Evolutionary conservation across 2,329 filamentous ascomycete species (phyloP), one percentile per base, ranked within the genome.

Genomic region (Beauveria rudraprayagi): DNA sequence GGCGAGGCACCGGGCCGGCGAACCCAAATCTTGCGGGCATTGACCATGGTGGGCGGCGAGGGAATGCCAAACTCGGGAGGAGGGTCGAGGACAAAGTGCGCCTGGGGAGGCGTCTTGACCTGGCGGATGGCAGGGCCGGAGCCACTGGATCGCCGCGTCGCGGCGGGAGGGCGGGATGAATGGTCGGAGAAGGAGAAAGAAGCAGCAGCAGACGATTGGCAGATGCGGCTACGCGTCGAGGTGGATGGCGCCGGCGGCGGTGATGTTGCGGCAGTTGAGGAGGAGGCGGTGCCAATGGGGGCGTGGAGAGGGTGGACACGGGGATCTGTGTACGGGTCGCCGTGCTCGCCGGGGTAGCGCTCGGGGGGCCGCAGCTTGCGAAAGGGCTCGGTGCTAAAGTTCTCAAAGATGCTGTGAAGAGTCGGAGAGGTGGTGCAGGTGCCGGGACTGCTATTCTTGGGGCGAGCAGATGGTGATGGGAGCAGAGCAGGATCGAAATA

Each of bases 1-100:
- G 93, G 86, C 61, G 93, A 97, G 62, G 87, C 90, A 65, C 88
- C 83, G 22, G 90, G 89, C 69, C 93, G 84, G 78, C 89, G 94
- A 71, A 97, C 93, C 94, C 94, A 99, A 68, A 97, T 87, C 80
- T 96, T 97, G 72, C 91, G 83, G 62, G 82, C 85, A 66, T 83
- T 40, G 10, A 22, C 76, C 84, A 87, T 87, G 60, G 60, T n/a
- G n/a, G 60, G 40, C 2, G 60, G 54, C 16, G 53, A 52, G 10
- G 60, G 60, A 3, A 46, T 71, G 68, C 74, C 76, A 60, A 79
- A 75, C 48, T 75, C 74, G 57, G 65, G 63, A 44, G 67, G 60
- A 26, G 66, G 60, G 17, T 65, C 66, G n/a, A 61, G 47, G 51
- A 28, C 54, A 40, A 56, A 57, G 46, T 46, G 60, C 40, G 60